Base-by-base conservation (phyloP, 2,329 filamentous ascomycete genomes). In the Biscogniauxia mediterranea region DNA sequence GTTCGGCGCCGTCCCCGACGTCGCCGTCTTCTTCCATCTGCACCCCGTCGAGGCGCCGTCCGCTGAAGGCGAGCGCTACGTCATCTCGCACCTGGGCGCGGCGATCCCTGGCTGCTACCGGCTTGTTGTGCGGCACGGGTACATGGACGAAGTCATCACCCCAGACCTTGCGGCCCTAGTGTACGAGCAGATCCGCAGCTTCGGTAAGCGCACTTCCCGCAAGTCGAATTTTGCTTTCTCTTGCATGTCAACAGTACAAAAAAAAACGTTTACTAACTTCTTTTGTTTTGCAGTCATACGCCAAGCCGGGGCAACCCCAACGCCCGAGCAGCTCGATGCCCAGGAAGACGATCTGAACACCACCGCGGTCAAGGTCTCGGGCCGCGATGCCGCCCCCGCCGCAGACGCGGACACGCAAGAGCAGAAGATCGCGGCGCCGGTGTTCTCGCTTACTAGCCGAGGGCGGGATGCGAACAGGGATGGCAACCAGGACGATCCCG, bases 21-120 rank as follows among this genome's bases (percentile, higher is more conserved):
- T 91, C 11, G 82, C 85, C n/a, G 81, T 92, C 1, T 92, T 93
- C 73, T 89, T 93, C 72, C 89, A 93, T 68, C 80, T 93, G 61
- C 85, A 88, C 5, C 83, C 88, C 0, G 78, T 91, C 0, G 81
- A 85, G 28, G 76, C 79, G 1, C 88, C 89, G 0, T 82, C 80
- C 0, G 82, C 81, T 0, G 70, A 78, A 5, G 71, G 71, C 1
- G 80, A 85, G 62, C 76, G 82, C 2, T 85, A 82, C 61, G 71
- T 78, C 21, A 76, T 84, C 50, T 76, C 76, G 13, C 75, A 76
- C 6, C 74, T 77, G 52, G 65, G 70, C n/a, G 70, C 38, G 2
- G 11, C 73, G 25, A 75, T 90, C 19, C 85, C 85, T 0, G 83
- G 86, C 32, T 88, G 86, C 66, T 92, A 91, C 71, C 84, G 88